A percentile compares a stretch with the other conserved stretches of the same genome.
Evolutionary conservation across 768 basidiomycete species (phyloP).

Genomic region (Nidularia pulvinata): DNA sequence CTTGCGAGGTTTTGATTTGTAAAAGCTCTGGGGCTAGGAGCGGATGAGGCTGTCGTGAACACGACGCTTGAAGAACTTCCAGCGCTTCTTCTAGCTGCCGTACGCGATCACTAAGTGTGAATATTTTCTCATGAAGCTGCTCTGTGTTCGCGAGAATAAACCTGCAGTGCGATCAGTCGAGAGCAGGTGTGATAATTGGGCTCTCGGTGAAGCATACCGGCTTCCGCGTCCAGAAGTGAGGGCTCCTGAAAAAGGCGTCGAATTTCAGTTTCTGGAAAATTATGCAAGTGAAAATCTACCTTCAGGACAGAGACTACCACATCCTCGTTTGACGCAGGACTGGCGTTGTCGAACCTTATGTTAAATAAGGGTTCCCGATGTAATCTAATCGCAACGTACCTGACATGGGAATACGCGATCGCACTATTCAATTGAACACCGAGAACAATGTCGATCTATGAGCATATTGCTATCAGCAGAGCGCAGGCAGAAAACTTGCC

Average conservation of each 20-base stretch:
- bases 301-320: conserved; percentile 62
- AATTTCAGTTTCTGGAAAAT: conserved; percentile 1
- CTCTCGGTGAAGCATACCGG: conserved; percentile 35
- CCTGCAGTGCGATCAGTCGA: conserved; percentile 22
- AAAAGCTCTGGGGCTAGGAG: conserved; percentile 58
- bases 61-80: conserved; percentile 36
- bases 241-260: conserved; percentile 36
- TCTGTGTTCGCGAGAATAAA: conserved; percentile 72
- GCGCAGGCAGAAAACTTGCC: conserved; percentile 18
- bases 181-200: conserved; percentile 5
- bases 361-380: conserved; percentile 8
- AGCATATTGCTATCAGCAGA: background rate
- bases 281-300: conserved; percentile 26
- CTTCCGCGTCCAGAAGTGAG: conserved; percentile 64
- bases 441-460: conserved; percentile 3
- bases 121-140: conserved; percentile 64
- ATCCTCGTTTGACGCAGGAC: conserved; percentile 68
- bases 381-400: conserved; percentile 18
- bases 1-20: conserved; percentile 67
- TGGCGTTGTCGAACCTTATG: conserved; percentile 12
- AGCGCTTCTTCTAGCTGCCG: conserved; percentile 65
- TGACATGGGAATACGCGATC: conserved; percentile 68
- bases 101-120: conserved; percentile 60
- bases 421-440: conserved; percentile 32
- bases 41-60: conserved; percentile 45